Conservation (phyloP, 345 rosid species). For the Hibiscus tridactylites region DNA sequence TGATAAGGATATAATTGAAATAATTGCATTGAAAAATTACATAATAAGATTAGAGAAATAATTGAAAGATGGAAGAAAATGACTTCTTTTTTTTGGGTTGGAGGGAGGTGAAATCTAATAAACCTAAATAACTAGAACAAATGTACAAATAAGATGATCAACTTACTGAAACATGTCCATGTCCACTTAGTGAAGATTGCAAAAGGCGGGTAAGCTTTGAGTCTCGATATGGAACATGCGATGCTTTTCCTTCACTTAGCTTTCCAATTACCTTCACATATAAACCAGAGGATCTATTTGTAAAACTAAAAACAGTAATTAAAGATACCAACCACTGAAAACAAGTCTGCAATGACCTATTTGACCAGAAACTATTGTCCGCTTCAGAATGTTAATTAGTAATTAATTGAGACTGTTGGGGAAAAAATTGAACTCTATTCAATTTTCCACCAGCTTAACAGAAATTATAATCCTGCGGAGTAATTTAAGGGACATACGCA, state of each 20-base stretch:
- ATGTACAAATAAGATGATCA: not conserved
- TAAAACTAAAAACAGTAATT: conserved; percentile 2
- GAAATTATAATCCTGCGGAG: not conserved
- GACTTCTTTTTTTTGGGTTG: not conserved
- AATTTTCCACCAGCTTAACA: conserved; percentile 1
- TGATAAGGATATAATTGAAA: not conserved
- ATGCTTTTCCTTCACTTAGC: conserved; percentile 93
- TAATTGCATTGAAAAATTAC: not conserved
- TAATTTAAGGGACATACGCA: not conserved
- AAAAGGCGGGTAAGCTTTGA: conserved; percentile 97
- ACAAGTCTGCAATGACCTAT: not conserved
- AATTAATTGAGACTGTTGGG: not conserved
- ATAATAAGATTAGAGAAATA: not conserved
- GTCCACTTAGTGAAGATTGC: conserved; percentile 94
- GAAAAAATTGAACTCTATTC: not conserved
- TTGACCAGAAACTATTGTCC: not conserved
- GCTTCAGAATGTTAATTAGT: not conserved
- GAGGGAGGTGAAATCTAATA: not conserved
- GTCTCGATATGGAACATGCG: conserved; percentile 97
- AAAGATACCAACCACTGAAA: not conserved
- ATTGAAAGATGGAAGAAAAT: not conserved
- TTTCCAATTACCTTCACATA: conserved; percentile 84
- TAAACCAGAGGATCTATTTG: conserved; percentile 15
- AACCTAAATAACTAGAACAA: not conserved
- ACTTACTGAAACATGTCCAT: conserved; percentile 97